phyloP scores from a whole-genome alignment of 345 rosid genomes.

The Salix caprea region DNA sequence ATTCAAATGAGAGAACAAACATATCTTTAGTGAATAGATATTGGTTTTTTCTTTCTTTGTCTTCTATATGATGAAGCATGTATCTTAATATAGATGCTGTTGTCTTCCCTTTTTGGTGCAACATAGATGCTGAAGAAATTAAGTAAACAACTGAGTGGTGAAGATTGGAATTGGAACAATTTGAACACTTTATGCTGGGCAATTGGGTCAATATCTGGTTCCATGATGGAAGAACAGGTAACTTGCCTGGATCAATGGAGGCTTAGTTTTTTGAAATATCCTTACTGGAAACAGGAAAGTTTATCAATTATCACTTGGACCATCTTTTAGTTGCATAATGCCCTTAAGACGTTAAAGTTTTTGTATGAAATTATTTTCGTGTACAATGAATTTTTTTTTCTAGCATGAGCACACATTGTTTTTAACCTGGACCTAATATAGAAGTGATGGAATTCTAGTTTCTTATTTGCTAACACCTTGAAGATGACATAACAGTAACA shows the following conservation, averaged over 20 bases:
- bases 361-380: too few relatives aligned
- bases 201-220: slow-evolving; percentile 97
- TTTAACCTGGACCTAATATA: neutral
- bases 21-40: neutral
- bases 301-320: neutral
- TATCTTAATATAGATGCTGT: neutral
- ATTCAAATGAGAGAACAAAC: neutral
- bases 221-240: slow-evolving; percentile 99
- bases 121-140: slow-evolving; percentile 92
- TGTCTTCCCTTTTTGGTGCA: slow-evolving; percentile 5
- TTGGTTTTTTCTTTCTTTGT: neutral
- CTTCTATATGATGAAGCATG: neutral
- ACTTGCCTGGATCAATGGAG: neutral
- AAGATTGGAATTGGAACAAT: slow-evolving; percentile 99
- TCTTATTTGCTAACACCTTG: neutral
- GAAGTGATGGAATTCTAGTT: neutral
- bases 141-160: slow-evolving; percentile 88
- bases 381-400: neutral
- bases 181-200: slow-evolving; percentile 98
- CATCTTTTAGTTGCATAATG: neutral
- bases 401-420: neutral
- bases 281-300: neutral
- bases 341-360: neutral
- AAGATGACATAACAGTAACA: neutral
- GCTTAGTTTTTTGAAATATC: neutral